These are phyloP conservation scores for Anastatica hierochuntica DNA, from an alignment of 345 rosid species.

Conservation along the genomic window DNA sequence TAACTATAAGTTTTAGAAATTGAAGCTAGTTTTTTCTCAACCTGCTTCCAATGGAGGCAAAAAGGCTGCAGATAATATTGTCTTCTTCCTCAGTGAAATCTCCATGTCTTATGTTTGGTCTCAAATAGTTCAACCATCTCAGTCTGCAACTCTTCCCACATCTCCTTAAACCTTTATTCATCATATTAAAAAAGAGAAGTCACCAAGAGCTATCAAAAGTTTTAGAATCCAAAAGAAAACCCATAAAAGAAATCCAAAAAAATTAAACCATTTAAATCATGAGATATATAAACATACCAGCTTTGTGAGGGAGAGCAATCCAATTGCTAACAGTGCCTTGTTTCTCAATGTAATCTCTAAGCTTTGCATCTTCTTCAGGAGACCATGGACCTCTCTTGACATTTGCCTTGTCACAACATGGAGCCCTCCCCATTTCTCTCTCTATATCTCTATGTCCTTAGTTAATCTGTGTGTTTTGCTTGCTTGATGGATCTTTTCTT, in stretches of 20 bases:
- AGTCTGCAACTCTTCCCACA: too few relatives aligned
- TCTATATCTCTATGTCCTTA: slow-evolving; percentile 5
- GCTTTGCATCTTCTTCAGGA: too few relatives aligned
- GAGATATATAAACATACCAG: slow-evolving; percentile 57
- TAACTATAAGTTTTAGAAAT: background rate
- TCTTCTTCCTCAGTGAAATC: slow-evolving; percentile 81
- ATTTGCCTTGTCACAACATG: slow-evolving; percentile 85
- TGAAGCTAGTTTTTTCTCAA: too few relatives aligned
- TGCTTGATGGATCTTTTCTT: slow-evolving; percentile 5
- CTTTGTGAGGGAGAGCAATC: slow-evolving; percentile 79
- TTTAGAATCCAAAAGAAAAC: background rate
- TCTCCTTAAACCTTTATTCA: slow-evolving; percentile 49
- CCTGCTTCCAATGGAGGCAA: slow-evolving; percentile 89
- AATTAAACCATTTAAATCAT: background rate
- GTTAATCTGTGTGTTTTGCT: background rate
- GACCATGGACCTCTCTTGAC: slow-evolving; percentile 94
- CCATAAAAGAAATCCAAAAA: background rate
- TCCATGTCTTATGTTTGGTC: slow-evolving; percentile 91
- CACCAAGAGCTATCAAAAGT: too few relatives aligned
- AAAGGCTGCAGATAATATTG: slow-evolving; percentile 55
- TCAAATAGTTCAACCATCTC: slow-evolving; percentile 87
- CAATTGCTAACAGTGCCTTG: slow-evolving; percentile 72
- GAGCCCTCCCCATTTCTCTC: slow-evolving; percentile 76
- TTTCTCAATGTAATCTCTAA: slow-evolving; percentile 51
- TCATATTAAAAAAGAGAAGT: background rate